Evolutionary conservation across 495 filamentous ascomycete genomes (phyloP), one percentile per base, ranked within the genome.

Genomic region (Lindgomyces ingoldianus): DNA sequence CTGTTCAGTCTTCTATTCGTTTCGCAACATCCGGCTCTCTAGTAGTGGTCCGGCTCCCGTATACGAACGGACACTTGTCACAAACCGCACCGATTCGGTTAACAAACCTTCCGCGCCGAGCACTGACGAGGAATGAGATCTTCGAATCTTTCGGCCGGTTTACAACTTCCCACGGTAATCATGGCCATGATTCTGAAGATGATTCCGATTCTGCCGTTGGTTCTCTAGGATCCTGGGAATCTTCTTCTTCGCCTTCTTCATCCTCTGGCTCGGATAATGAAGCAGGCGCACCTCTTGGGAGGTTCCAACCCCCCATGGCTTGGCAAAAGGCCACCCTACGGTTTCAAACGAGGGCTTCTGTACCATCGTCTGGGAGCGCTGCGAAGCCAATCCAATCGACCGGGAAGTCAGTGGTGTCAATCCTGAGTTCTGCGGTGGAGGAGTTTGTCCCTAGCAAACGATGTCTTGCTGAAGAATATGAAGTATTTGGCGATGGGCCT

Each of bases 111-210:
- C 81, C 81, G 61, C 84, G 80, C 67, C 86, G 86, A 22, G 80
- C 85, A 42, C 63, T 78, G 12, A 82, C 83, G 3, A 0, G 83
- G 83, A 70, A 83, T 50, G 87, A 84, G 56, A 84, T 87, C 6
- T 96, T 96, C 79, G 91, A 93, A 64, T 86, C 87, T 1, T 96
- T 97, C 78, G 92, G 91, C n/a, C 85, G 91, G 24, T 77, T 97
- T 54, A 80, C 77, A 70, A 87, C 76, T 69, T 82, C 67, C 74
- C 86, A 27, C 33, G 48, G 41, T 36, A 26, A 36, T 81, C 86
- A 27, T 45, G 48, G 44, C 39, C 25, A 36, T 81, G 33, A 42
- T 75, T 21, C 82, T 78, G 33, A 80, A 81, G 42, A 30, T 42
- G 57, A 30, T 9, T 49, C 49, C 51, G 81, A 41, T 16, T 60